Evolutionary conservation across 2,329 filamentous ascomycete species (phyloP).

Genomic region (Aureobasidium sp.): DNA sequence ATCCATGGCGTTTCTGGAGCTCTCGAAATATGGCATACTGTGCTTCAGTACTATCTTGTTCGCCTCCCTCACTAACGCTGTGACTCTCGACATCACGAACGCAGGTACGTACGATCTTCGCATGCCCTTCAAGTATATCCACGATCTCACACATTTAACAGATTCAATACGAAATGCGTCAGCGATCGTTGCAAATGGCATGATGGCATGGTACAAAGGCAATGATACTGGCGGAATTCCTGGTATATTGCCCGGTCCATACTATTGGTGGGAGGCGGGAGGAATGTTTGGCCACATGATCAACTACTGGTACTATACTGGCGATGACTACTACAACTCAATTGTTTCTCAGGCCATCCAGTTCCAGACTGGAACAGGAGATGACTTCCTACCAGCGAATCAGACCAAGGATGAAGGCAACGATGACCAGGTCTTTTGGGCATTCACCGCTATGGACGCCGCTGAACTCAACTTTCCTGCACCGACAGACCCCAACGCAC

Average conservation of each 20-base stretch:
- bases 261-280: slow-evolving; percentile 44
- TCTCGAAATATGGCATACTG: not conserved
- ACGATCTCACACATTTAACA: not conserved
- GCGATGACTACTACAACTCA: slow-evolving; percentile 37
- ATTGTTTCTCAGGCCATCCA: slow-evolving; percentile 37
- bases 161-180: slow-evolving; percentile 30
- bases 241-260: slow-evolving; percentile 30
- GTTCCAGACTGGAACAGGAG: slow-evolving; percentile 34
- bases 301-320: slow-evolving; percentile 42
- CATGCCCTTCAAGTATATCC: not conserved
- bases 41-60: not conserved
- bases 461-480: slow-evolving; percentile 65
- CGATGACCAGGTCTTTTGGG: slow-evolving; percentile 70
- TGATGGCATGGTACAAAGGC: slow-evolving; percentile 30
- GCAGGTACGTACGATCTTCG: not conserved
- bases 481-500: slow-evolving; percentile 53
- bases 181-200: slow-evolving; percentile 25
- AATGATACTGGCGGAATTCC: slow-evolving; percentile 25
- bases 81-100: not conserved
- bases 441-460: slow-evolving; percentile 70
- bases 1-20: not conserved
- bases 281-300: slow-evolving; percentile 25
- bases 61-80: not conserved
- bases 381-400: slow-evolving; percentile 36
- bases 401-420: slow-evolving; percentile 36